These are phyloP conservation scores for Lentinus tigrinus DNA, from an alignment of 768 basidiomycete species.

Conservation along the genomic window DNA sequence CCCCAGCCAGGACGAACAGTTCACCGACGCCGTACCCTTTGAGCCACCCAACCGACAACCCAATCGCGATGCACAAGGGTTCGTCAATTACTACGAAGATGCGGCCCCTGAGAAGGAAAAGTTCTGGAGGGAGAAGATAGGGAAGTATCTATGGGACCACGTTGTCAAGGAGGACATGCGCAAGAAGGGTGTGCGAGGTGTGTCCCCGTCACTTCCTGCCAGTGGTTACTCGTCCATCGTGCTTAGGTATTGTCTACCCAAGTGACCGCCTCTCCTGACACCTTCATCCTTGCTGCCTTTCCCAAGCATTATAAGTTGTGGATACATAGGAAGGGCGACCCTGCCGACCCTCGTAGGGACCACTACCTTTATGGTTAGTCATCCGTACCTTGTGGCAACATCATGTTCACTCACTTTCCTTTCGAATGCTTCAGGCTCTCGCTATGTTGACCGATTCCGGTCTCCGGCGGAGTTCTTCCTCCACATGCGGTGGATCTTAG, in stretches of 20 bases:
- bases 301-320: constrained; percentile 23
- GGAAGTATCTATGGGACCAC: constrained; percentile 11
- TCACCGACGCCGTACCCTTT: constrained; percentile 13
- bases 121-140: constrained; percentile 22
- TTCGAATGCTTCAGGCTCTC: constrained; percentile 14
- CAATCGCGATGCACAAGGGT: constrained; percentile 10
- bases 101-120: constrained; percentile 6
- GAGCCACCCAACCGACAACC: background rate
- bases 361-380: constrained; percentile 24
- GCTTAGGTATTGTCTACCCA: background rate
- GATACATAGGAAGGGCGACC: constrained; percentile 23
- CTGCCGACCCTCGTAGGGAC: constrained; percentile 20
- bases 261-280: background rate
- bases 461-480: constrained; percentile 26
- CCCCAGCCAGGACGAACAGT: background rate
- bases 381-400: background rate
- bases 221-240: background rate
- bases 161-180: constrained; percentile 15
- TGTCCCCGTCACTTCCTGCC: constrained; percentile 1
- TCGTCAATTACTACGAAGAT: constrained; percentile 19
- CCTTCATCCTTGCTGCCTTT: constrained; percentile 10
- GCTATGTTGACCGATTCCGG: constrained; percentile 18
- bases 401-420: background rate
- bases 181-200: constrained; percentile 9
- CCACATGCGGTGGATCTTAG: constrained; percentile 24